These are phyloP conservation scores for Alternaria tenuissima DNA, from an alignment of 2,329 filamentous ascomycete species.

Conservation along the genomic window DNA sequence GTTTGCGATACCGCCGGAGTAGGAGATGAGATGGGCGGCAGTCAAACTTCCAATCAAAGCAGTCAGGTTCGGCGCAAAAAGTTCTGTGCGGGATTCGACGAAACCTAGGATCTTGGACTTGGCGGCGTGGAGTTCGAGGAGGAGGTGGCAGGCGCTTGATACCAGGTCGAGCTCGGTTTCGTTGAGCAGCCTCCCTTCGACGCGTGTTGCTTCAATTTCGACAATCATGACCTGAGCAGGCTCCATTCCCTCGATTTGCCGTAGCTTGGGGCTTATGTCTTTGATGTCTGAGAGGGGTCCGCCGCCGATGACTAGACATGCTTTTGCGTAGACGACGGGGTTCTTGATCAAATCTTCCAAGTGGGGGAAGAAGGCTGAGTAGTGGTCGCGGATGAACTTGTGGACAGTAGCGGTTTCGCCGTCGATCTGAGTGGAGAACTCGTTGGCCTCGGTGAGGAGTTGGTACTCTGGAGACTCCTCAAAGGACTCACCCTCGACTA, in stretches of 20 bases:
- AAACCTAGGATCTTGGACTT: conserved; percentile 90
- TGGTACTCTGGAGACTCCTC: conserved; percentile 94
- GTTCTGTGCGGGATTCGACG: conserved; percentile 94
- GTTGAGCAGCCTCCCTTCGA: conserved; percentile 79
- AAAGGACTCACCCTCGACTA: conserved; percentile 75
- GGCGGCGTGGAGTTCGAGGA: conserved; percentile 83
- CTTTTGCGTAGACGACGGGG: conserved; percentile 93
- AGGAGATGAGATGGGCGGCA: conserved; percentile 95
- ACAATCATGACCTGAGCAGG: conserved; percentile 95
- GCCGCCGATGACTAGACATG: conserved; percentile 91
- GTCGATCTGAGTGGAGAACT: conserved; percentile 89
- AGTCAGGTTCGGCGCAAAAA: conserved; percentile 94
- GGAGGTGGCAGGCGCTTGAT: conserved; percentile 82
- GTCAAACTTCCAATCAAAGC: conserved; percentile 90
- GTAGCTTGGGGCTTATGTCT: conserved; percentile 76
- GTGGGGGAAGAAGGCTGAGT: conserved; percentile 91
- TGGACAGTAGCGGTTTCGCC: conserved; percentile 92
- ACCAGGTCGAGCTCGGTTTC: conserved; percentile 78
- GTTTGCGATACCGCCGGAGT: conserved; percentile 85
- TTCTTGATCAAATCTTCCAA: conserved; percentile 90
- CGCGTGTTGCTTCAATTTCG: conserved; percentile 91
- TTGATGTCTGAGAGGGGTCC: conserved; percentile 91
- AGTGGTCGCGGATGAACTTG: conserved; percentile 96
- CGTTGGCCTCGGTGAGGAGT: conserved; percentile 86
- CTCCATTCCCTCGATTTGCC: conserved; percentile 74